Base-by-base conservation (phyloP, 1,284 basidiomycete genomes). In the Marasmius tenuissimus region DNA sequence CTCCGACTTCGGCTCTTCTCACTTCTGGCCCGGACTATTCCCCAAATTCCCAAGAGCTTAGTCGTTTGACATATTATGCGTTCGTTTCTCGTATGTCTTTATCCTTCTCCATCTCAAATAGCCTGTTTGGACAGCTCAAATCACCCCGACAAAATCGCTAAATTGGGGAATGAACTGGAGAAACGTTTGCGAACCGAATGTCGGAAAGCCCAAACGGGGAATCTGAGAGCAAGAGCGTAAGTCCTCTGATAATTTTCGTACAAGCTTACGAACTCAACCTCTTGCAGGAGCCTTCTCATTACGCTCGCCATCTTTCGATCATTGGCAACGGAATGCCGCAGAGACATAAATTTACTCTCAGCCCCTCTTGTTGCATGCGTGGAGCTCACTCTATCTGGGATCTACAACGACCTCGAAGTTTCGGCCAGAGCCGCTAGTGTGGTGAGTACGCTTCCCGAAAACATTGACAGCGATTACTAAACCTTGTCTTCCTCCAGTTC, bases 21-120 rank as follows among this genome's bases (percentile, higher is more conserved):
- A 86, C 89, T 35, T 83, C 92, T 9, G 91, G 85, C 33, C 89
- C 93, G 39, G 91, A 93, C 60, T 97, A 89, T 75, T 85, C 85
- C 48, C 94, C 95, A 1, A 92, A 95, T 66, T 85, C 91, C 0
- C 96, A 97, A 73, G 96, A 98, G 71, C 83, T 98, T 38, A 94
- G 93, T 59, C 88, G 92, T 52, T 83, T 99, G 64, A 94, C 93
- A 4, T 98, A 98, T 77, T 96, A 95, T 81, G 94, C 93, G 82
- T 83, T 59, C 62, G 77, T 63, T 14, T 40, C 38, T 16, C 22
- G 40, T 61, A 11, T 40, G 42, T 34, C 57, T 39, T 51, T 22
- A 38, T 6, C 11, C 11, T 35, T 11, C 27, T 22, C 60, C 12
- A 18, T 61, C 8, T 54, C 51, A 35, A 48, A 50, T 27, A 22